Evolutionary conservation across 352 stramenopile species (phyloP), one percentile per base, ranked within the genome.

Genomic region (Phytopythium chamaehyphon): DNA sequence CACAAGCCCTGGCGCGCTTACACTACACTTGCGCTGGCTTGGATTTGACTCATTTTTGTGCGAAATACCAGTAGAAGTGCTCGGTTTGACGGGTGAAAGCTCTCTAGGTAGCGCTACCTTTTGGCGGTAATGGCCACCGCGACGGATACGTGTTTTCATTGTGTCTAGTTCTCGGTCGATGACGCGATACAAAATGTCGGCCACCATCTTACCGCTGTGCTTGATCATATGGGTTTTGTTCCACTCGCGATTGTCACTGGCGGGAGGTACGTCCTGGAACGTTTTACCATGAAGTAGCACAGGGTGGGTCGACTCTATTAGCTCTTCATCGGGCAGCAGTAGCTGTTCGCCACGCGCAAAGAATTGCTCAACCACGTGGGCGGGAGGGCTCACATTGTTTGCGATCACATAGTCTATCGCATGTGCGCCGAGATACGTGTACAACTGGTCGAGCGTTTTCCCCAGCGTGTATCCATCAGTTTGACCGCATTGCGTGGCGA

Each of bases 211-310:
- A 16, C 81, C 83, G 47, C 73, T 84, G 62, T 94, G 83, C 50
- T 91, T 90, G 62, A 94, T 87, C 83, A 94, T 94, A 3, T 69
- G 73, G 24, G 77, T 61, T 49, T 94, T 94, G 45, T 92, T 73
- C 83, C 83, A 94, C 47, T 94, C 81, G 12, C 64, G 67, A 23
- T 59, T 46, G 19, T 12, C 46, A 3, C 16, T 31, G 10, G 28
- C 11, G 8, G 31, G 16, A 23, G 19, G 2, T 19, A 76, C 66
- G 54, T 94, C 81, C 64, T 89, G 71, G 47, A 91, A 92, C 0
- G 79, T 91, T 54, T 88, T 76, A 2, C 83, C 79, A 45, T 94
- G 81, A 15, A 92, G 69, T 16, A 94, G 39, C 21, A 91, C 64
- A 6, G 83, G 83, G 18, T 86, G 83, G 5, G 71, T 46, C 0